Base-by-base conservation (phyloP, 2,329 filamentous ascomycete species). In the Furcasterigmium furcatum region DNA sequence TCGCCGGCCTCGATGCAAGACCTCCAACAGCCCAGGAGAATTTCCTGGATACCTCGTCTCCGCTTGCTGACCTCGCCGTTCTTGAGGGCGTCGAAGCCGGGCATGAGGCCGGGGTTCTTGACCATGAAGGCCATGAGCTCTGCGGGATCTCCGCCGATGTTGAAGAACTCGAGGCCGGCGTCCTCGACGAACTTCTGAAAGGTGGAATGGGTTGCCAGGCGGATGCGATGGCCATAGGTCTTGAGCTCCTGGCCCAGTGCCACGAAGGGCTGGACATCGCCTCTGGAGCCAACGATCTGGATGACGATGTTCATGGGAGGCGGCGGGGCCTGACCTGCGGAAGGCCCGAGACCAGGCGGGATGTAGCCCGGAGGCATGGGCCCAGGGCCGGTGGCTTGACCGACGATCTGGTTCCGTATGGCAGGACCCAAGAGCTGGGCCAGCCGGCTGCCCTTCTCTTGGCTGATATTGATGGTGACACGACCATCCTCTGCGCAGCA, bases 121-220 rank as follows among this genome's bases (percentile, higher is more conserved):
- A 94, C 89, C 89, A 95, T 95, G 57, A 92, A 95, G 4, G 89
- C 88, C 87, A 90, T 91, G 36, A 90, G 71, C 56, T 87, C 79
- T 2, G 82, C 77, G 2, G 87, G 87, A 59, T 91, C 85, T 3
- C 86, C 87, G n/a, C 86, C 85, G 43, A 90, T 87, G 50, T 69
- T 79, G 63, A 87, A 90, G 63, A 90, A 91, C 56, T 91, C 87
- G 13, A 91, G 73, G 1, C 76, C 84, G 59, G 84, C 82, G 43
- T 87, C 79, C 48, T 82, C 76, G 4, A 91, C 82, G 53, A 90
- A 88, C 1, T 71, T 63, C 52, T 80, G 73, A 55, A 91, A 91
- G 2, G 74, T 81, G 4, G 77, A 65, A 56, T 91, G 87, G 0
- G 88, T 91, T 6, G 86, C 87, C 35, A 91, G 68, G 25, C 87